A percentile compares a stretch with the other conserved stretches of the same genome.
Evolutionary conservation across 75 land plant species (phyloP).

Genomic region (Gnetum montanum): DNA sequence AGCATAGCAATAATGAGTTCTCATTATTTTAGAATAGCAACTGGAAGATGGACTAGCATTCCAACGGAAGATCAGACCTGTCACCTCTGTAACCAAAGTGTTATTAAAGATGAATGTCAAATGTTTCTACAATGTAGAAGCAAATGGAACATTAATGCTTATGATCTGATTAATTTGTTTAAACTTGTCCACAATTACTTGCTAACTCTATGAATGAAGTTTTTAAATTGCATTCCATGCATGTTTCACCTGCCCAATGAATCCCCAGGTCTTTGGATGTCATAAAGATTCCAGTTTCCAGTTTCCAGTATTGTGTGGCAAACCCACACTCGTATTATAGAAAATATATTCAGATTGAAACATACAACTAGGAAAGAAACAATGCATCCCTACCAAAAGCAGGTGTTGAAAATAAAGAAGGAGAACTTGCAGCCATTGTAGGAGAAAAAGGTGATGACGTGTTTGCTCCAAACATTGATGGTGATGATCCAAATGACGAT

Average conservation of each 20-base stretch:
- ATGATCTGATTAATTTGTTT: too few species aligned
- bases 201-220: too few species aligned
- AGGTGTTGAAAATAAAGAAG: constrained; percentile 29
- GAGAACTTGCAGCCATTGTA: constrained; percentile 18
- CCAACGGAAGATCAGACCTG: too few species aligned
- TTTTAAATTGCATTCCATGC: neutral
- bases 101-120: too few species aligned
- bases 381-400: constrained; percentile 42
- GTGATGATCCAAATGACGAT: constrained; percentile 30
- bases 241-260: neutral
- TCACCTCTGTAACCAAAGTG: too few species aligned
- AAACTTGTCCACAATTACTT: too few species aligned
- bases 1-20: too few species aligned
- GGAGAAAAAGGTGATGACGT: constrained; percentile 22
- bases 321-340: neutral
- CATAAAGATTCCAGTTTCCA: neutral
- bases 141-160: too few species aligned
- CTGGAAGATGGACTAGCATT: too few species aligned
- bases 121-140: too few species aligned
- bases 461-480: constrained; percentile 34
- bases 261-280: too few species aligned
- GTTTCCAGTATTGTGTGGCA: neutral
- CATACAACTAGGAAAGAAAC: neutral
- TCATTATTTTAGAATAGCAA: too few species aligned
- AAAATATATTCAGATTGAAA: neutral